A percentile compares a stretch with the other conserved stretches of the same genome.
These are phyloP conservation scores for Candida takata DNA, from an alignment of 805 yeast genomes.

Conservation along the genomic window DNA sequence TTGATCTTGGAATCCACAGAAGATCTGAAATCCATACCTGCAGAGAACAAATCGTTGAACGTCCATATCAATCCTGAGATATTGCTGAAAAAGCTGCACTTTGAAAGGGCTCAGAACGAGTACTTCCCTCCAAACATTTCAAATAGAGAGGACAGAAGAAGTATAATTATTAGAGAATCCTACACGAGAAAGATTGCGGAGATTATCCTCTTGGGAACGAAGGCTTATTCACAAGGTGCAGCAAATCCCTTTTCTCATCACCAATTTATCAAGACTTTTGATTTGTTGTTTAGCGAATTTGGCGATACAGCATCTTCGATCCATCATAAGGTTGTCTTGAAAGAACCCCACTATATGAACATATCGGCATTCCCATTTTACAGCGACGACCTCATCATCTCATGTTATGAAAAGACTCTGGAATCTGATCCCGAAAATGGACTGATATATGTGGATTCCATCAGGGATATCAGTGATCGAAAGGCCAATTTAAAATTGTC, in stretches of 20 bases:
- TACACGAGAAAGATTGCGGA: constrained; percentile 50
- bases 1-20: constrained; percentile 36
- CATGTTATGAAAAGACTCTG: constrained; percentile 37
- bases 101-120: constrained; percentile 29
- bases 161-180: constrained; percentile 36
- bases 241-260: constrained; percentile 24
- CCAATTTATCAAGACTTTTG: constrained; percentile 21
- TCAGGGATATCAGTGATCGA: constrained; percentile 42
- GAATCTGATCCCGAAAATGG: constrained; percentile 36
- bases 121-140: constrained; percentile 44
- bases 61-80: constrained; percentile 51
- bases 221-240: constrained; percentile 22
- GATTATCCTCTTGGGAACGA: constrained; percentile 37
- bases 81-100: constrained; percentile 40
- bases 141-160: constrained; percentile 24
- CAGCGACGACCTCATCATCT: constrained; percentile 39
- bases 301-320: constrained; percentile 24
- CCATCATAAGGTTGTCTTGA: constrained; percentile 18
- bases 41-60: constrained; percentile 44
- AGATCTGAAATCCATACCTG: constrained; percentile 48
- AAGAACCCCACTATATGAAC: constrained; percentile 32
- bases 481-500: constrained; percentile 41
- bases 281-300: constrained; percentile 25
- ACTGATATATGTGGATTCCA: constrained; percentile 53
- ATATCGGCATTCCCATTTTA: constrained; percentile 45